Evolutionary conservation across 345 rosid species (phyloP).

Genomic region (Euphorbia peplus): DNA sequence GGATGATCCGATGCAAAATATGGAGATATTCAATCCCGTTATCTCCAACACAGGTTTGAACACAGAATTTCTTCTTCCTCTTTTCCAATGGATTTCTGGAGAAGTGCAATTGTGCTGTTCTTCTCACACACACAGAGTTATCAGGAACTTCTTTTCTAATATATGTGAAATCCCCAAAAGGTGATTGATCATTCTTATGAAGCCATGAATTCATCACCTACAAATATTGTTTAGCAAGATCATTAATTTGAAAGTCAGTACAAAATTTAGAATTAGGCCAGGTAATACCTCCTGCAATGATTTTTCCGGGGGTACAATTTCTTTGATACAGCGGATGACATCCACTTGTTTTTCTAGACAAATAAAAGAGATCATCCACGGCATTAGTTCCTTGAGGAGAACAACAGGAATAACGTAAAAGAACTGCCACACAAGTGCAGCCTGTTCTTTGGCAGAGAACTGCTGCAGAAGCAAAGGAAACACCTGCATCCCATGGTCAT

Average conservation of each 20-base stretch:
- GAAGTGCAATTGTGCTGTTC: conserved; percentile 16
- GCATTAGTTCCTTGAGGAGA: conserved; percentile 55
- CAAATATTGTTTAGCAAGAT: conserved; percentile 24
- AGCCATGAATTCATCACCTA: conserved; percentile 65
- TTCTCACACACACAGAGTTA: conserved; percentile 25
- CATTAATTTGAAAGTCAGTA: conserved; percentile 11
- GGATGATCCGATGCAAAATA: conserved; percentile 53
- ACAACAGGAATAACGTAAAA: conserved; percentile 62
- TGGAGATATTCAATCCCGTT: conserved; percentile 38
- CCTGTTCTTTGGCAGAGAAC: conserved; percentile 56
- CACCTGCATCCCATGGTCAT: conserved; percentile 41
- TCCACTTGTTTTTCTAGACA: conserved; percentile 39
- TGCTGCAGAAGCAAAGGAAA: conserved; percentile 57
- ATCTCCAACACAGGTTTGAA: conserved; percentile 22
- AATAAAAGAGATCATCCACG: conserved; percentile 62
- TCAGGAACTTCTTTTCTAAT: conserved; percentile 26
- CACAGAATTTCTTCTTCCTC: conserved; percentile 25
- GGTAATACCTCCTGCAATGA: conserved; percentile 55
- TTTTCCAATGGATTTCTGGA: conserved; percentile 32
- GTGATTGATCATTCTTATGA: conserved; percentile 24
- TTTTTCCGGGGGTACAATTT: conserved; percentile 44
- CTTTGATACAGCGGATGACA: conserved; percentile 34
- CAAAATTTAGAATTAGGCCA: conserved; percentile 20
- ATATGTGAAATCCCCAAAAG: conserved; percentile 22
- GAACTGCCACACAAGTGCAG: conserved; percentile 60